A percentile compares a stretch with the other conserved stretches of the same genome.
These are phyloP conservation scores for Alternaria tenuissima DNA, from an alignment of 2,329 filamentous ascomycete genomes.

Conservation along the genomic window DNA sequence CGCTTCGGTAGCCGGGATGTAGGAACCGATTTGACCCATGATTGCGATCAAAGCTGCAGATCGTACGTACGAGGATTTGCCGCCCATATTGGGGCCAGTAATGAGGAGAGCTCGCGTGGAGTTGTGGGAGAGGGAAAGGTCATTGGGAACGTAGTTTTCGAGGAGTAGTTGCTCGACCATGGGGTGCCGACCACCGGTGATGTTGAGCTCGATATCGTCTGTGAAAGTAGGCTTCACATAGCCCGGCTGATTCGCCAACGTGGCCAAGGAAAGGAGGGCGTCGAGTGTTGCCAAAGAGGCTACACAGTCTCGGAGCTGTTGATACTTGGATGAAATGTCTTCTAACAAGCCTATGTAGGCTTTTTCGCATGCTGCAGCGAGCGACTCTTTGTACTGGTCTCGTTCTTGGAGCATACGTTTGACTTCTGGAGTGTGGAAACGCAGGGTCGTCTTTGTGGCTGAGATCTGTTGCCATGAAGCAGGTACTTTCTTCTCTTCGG, in stretches of 20 bases:
- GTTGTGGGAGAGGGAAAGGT: constrained; percentile 70
- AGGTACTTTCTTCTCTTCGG: constrained; percentile 82
- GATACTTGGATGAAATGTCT: constrained; percentile 83
- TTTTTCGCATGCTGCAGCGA: constrained; percentile 87
- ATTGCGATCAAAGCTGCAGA: constrained; percentile 90
- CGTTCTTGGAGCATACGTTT: constrained; percentile 82
- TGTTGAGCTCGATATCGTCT: constrained; percentile 71
- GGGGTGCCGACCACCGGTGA: constrained; percentile 83
- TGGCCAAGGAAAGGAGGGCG: constrained; percentile 85
- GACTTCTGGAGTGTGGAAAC: constrained; percentile 94
- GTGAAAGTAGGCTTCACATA: constrained; percentile 81
- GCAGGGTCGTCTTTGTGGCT: constrained; percentile 88
- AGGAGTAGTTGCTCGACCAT: constrained; percentile 93
- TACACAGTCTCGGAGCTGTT: constrained; percentile 86
- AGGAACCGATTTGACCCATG: constrained; percentile 94
- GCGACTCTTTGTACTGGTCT: constrained; percentile 92
- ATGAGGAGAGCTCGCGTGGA: constrained; percentile 78
- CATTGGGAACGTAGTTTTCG: constrained; percentile 90
- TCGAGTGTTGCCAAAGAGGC: constrained; percentile 87
- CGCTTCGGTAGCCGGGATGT: constrained; percentile 81
- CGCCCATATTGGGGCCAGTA: constrained; percentile 98
- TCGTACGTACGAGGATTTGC: constrained; percentile 96
- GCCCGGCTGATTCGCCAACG: constrained; percentile 83
- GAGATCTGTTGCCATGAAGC: constrained; percentile 96
- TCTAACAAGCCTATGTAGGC: constrained; percentile 78